A percentile compares a stretch with the other conserved stretches of the same genome.
Evolutionary conservation across 2,329 filamentous ascomycete species (phyloP).

Genomic region (Cadophora sp.): DNA sequence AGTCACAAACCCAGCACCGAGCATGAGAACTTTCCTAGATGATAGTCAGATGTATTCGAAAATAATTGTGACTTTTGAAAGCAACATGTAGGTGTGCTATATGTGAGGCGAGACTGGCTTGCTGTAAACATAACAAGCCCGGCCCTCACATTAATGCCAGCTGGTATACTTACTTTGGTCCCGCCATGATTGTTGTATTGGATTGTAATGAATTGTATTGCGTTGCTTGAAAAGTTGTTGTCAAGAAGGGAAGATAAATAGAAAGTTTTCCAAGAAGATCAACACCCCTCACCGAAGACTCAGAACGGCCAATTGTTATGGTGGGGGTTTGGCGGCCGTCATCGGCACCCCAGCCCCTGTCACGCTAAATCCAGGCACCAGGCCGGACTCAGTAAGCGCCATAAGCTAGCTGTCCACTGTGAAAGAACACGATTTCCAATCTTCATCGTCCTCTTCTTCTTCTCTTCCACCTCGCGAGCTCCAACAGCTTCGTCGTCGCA

Average conservation of each 20-base stretch:
- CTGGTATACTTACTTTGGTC: slow-evolving; percentile 32
- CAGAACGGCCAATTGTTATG: slow-evolving; percentile 33
- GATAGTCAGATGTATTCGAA: background rate
- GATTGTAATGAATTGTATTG: background rate
- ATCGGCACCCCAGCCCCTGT: slow-evolving; percentile 26
- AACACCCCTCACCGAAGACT: slow-evolving; percentile 32
- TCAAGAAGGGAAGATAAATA: slow-evolving; percentile 12
- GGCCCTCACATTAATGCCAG: no score
- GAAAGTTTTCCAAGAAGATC: slow-evolving; percentile 16
- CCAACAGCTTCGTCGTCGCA: slow-evolving; percentile 31
- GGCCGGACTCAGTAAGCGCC: background rate
- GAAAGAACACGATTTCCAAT: slow-evolving; percentile 32
- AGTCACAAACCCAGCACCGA: slow-evolving; percentile 61
- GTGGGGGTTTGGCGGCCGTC: slow-evolving; percentile 37
- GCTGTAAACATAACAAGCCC: no score
- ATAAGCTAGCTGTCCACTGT: background rate
- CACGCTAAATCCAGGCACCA: slow-evolving; percentile 12
- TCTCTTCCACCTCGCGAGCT: slow-evolving; percentile 27
- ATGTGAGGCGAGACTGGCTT: no score
- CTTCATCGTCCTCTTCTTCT: slow-evolving; percentile 19
- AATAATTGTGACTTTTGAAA: slow-evolving; percentile 15
- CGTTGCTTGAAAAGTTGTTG: background rate
- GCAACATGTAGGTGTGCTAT: no score
- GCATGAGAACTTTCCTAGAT: slow-evolving; percentile 52
- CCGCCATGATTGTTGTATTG: slow-evolving; percentile 36